phyloP scores from a whole-genome alignment of 208 protist species.

The Trypanosoma vivax region DNA sequence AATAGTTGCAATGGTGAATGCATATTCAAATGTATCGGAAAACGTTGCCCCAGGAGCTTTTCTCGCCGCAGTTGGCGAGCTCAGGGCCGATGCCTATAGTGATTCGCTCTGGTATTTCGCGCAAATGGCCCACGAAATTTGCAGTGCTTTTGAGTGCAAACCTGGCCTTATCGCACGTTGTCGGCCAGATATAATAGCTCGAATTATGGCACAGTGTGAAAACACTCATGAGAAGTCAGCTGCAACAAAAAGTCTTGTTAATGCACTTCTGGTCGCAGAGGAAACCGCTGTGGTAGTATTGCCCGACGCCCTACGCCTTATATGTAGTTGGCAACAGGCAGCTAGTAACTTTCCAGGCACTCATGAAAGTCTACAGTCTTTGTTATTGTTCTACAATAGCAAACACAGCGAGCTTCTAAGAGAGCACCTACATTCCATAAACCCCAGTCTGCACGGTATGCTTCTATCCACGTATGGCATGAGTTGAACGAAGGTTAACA shows the following conservation, averaged over 20 bases:
- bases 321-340: constrained; percentile 69
- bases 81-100: constrained; percentile 69
- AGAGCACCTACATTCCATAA: constrained; percentile 12
- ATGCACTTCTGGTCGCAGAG: constrained; percentile 30
- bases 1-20: constrained; percentile 23
- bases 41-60: constrained; percentile 17
- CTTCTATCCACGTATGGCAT: constrained; percentile 19
- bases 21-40: constrained; percentile 18
- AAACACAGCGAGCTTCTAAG: constrained; percentile 16
- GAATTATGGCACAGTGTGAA: constrained; percentile 50
- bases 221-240: constrained; percentile 69
- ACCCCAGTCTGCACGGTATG: constrained; percentile 27
- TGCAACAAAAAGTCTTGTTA: constrained; percentile 58
- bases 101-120: constrained; percentile 54
- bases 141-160: constrained; percentile 24
- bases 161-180: constrained; percentile 29
- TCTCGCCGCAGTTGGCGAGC: constrained; percentile 30
- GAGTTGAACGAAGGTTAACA: neutral
- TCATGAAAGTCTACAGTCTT: constrained; percentile 24
- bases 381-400: constrained; percentile 21
- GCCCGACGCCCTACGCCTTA: constrained; percentile 35
- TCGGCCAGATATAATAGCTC: constrained; percentile 35
- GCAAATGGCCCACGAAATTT: constrained; percentile 67
- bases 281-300: constrained; percentile 28
- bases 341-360: constrained; percentile 40